A percentile compares a stretch with the other conserved stretches of the same genome.
Evolutionary conservation across 2,329 filamentous ascomycete genomes (phyloP).

Genomic region (Elsinoe batatas): DNA sequence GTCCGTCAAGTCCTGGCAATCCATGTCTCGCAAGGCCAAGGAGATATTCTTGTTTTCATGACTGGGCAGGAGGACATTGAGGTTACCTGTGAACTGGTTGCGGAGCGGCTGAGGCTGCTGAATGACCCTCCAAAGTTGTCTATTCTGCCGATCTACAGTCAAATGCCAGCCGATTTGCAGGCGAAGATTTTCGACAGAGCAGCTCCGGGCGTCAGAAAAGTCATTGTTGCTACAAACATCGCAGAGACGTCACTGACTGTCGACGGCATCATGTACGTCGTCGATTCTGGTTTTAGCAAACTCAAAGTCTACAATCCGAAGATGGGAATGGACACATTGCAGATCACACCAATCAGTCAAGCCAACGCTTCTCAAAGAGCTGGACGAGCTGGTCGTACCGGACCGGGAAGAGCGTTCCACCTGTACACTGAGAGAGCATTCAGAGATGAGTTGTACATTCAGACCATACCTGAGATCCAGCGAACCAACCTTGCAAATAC

Average conservation of each 20-base stretch:
- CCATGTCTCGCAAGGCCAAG: constrained; percentile 84
- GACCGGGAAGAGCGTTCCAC: constrained; percentile 89
- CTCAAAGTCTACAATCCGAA: constrained; percentile 97
- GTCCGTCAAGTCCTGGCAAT: constrained; percentile 94
- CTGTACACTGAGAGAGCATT: constrained; percentile 91
- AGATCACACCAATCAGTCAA: constrained; percentile 95
- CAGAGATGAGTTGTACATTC: constrained; percentile 90
- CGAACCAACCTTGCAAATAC: constrained; percentile 93
- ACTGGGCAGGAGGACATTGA: constrained; percentile 98
- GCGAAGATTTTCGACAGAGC: constrained; percentile 96
- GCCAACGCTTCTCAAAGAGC: constrained; percentile 91
- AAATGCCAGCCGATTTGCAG: constrained; percentile 97
- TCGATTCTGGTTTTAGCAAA: constrained; percentile 92
- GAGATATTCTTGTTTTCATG: constrained; percentile 98
- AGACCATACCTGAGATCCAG: constrained; percentile 96
- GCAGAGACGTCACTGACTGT: constrained; percentile 96
- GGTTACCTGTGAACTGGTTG: constrained; percentile 84
- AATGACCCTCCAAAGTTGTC: constrained; percentile 93
- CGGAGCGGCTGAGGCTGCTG: constrained; percentile 74
- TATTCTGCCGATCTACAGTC: constrained; percentile 95
- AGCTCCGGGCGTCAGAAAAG: constrained; percentile 81
- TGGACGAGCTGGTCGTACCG: constrained; percentile 85
- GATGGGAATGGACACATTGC: constrained; percentile 98
- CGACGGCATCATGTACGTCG: constrained; percentile 98
- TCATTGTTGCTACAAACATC: constrained; percentile 97